Conservation (phyloP, 176 grass and related monocot species). For the Avena sativa region DNA sequence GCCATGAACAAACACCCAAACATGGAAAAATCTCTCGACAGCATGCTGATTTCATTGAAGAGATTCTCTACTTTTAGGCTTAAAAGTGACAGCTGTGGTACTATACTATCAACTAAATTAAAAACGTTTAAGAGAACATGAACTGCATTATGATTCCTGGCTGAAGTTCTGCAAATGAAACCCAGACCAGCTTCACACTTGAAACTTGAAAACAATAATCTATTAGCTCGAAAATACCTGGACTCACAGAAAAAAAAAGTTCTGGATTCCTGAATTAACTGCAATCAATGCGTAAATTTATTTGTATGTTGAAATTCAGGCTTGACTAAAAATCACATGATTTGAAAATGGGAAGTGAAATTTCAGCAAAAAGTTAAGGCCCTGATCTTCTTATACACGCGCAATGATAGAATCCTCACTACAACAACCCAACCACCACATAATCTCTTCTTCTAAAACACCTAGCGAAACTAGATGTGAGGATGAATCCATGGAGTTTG, state of each 20-base stretch:
- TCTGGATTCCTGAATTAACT: slow-evolving; percentile 28
- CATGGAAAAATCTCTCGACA: not conserved
- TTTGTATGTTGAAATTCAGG: slow-evolving; percentile 28
- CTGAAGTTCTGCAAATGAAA: slow-evolving; percentile 14
- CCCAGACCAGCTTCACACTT: not conserved
- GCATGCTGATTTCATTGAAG: not conserved
- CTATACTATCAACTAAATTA: slow-evolving; percentile 19
- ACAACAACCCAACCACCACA: slow-evolving; percentile 20
- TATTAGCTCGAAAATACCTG: not conserved
- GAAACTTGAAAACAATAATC: not conserved
- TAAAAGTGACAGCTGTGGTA: slow-evolving; percentile 1
- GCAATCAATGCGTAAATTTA: not conserved
- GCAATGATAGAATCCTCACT: slow-evolving; percentile 16
- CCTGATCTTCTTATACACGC: not conserved
- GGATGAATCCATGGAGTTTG: not conserved
- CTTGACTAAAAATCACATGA: slow-evolving; percentile 1
- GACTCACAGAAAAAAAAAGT: slow-evolving; percentile 2
- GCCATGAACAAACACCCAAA: not conserved
- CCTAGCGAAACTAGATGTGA: slow-evolving; percentile 13
- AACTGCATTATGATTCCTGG: slow-evolving; percentile 9
- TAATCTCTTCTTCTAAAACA: slow-evolving; percentile 16
- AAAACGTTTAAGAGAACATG: not conserved
- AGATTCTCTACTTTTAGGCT: slow-evolving; percentile 14
- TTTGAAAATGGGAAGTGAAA: slow-evolving; percentile 2
- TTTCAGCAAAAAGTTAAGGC: slow-evolving; percentile 6